A percentile compares a stretch with the other conserved stretches of the same genome.
phyloP scores from a whole-genome alignment of 345 rosid species.

The Gossypium arboreum region DNA sequence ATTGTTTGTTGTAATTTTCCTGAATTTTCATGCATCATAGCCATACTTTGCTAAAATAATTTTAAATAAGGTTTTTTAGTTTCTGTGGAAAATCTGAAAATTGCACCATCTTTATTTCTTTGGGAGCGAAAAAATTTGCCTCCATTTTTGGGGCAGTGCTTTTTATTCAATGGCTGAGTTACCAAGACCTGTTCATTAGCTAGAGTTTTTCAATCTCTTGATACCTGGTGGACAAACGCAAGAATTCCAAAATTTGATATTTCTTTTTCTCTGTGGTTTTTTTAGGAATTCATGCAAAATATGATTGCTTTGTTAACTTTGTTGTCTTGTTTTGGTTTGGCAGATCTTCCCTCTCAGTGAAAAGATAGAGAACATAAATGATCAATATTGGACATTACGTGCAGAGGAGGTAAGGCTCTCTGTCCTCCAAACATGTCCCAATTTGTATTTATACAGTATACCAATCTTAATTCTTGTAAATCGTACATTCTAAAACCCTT shows the following conservation, averaged over 20 bases:
- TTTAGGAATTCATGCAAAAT: neutral
- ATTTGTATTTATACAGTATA: neutral
- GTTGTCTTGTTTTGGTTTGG: slow-evolving; percentile 14
- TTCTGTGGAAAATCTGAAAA: neutral
- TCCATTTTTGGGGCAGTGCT: neutral
- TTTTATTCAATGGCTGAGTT: neutral
- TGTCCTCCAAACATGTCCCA: neutral
- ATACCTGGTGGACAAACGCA: neutral
- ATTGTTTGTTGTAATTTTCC: neutral
- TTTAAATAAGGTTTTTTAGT: neutral
- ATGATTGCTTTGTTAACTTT: neutral
- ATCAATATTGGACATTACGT: slow-evolving; percentile 75
- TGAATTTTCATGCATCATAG: neutral
- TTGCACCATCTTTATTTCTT: neutral
- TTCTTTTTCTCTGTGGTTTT: neutral
- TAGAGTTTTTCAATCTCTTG: neutral
- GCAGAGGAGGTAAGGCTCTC: slow-evolving; percentile 58
- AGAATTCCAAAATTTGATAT: slow-evolving; percentile 2
- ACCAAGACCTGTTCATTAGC: neutral
- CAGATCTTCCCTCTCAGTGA: slow-evolving; percentile 68
- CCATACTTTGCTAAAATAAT: neutral
- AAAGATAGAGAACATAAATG: slow-evolving; percentile 74
- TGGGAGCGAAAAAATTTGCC: neutral
- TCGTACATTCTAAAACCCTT: neutral
- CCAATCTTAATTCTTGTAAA: neutral